Conservation (phyloP, 768 basidiomycete species). For the Cyclocybe cylindracea region DNA sequence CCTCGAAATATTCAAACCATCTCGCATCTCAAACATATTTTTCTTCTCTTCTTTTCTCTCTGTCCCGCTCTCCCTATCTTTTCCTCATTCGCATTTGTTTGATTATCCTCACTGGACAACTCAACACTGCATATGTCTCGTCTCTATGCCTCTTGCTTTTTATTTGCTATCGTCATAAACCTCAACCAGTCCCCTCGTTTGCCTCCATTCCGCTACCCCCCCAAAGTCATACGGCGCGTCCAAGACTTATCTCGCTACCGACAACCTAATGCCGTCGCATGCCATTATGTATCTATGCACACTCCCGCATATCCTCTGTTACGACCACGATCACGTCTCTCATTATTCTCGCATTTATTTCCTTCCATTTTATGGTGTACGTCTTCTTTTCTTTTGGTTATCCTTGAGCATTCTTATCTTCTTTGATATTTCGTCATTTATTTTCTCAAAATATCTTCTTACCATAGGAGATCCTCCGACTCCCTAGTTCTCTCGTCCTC, state of each 20-base stretch:
- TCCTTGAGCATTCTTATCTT: slow-evolving; percentile 17
- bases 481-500: slow-evolving; percentile 24
- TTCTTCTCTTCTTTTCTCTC: slow-evolving; percentile 12
- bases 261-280: slow-evolving; percentile 21
- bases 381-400: slow-evolving; percentile 9
- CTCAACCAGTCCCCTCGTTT: neutral
- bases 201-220: slow-evolving; percentile 2
- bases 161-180: slow-evolving; percentile 26
- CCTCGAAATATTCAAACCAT: slow-evolving; percentile 12
- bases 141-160: slow-evolving; percentile 25
- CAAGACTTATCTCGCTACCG: slow-evolving; percentile 20
- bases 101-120: slow-evolving; percentile 15
- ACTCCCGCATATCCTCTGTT: slow-evolving; percentile 12
- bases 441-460: slow-evolving; percentile 6
- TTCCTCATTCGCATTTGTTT: slow-evolving; percentile 20
- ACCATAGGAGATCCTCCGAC: slow-evolving; percentile 4
- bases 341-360: slow-evolving; percentile 16
- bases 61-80: slow-evolving; percentile 16
- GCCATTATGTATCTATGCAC: slow-evolving; percentile 28
- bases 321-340: slow-evolving; percentile 13
- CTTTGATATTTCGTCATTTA: slow-evolving; percentile 13
- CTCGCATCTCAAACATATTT: slow-evolving; percentile 10
- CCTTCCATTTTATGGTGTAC: slow-evolving; percentile 4
- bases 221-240: slow-evolving; percentile 12
- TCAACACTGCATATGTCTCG: slow-evolving; percentile 17